Base-by-base conservation (phyloP, 306 rosid species). In the Canavalia ensiformis region DNA sequence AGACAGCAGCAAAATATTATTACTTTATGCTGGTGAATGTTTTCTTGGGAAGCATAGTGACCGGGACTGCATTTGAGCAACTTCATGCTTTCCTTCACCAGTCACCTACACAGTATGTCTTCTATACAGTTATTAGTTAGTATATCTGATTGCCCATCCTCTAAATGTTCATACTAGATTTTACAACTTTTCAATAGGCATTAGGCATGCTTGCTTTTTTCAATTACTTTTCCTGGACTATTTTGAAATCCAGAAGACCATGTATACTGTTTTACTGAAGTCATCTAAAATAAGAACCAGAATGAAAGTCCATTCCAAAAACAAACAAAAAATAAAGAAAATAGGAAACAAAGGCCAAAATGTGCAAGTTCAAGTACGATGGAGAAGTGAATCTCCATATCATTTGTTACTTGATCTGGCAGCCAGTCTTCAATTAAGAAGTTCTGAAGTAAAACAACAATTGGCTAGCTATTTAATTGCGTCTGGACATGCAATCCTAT, bases 21-120 rank as follows among this genome's bases (percentile, higher is more conserved):
- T 95, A 86, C 75, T 95, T 95, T 76, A 95, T 95, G 99, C 81
- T 95, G 31, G 98, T 95, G 68, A 95, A 95, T 73, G 99, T 95
- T 76, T 95, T 95, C 88, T 88, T 95, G 89, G 99, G 99, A 89
- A 95, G 99, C 68, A 93, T 95, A 71, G 87, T 92, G 62, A 92
- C 99, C 1, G 99, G 99, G 52, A 93, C 99, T 59, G 99, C 99
- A 72, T 95, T 95, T 66, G 83, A 90, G 88, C 98, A 95, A 85
- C 87, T 95, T 79, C 84, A 95, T 80, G 78, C 99, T 56, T 95
- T 95, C 89, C 92, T 95, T 85, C 99, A 92, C 80, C 97, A 93
- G 83, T 82, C 99, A 31, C 92, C 99, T 65, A 89, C 99, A 12
- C 83, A 93, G 99, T 95, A 93, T 85, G 76, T 33, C 74, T 66